These are phyloP conservation scores for Trametes elegans DNA, from an alignment of 768 basidiomycete genomes.

Conservation along the genomic window DNA sequence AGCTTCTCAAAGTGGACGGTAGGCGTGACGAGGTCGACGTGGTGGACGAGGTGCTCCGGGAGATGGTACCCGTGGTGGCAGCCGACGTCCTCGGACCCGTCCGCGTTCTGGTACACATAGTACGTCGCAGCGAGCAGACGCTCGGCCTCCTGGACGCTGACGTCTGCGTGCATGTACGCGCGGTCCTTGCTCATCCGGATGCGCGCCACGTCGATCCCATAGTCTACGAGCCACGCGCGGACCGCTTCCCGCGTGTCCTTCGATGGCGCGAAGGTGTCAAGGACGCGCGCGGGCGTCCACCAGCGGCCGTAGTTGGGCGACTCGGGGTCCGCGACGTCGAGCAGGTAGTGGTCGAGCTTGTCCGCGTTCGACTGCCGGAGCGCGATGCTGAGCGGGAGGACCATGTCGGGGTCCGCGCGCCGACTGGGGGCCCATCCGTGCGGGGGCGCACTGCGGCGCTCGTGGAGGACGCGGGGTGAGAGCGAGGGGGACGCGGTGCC, in stretches of 20 bases:
- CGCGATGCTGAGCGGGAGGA: slow-evolving; percentile 34
- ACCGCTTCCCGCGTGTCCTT: slow-evolving; percentile 29
- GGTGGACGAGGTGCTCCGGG: slow-evolving; percentile 51
- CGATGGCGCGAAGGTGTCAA: slow-evolving; percentile 32
- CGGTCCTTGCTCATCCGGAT: slow-evolving; percentile 32
- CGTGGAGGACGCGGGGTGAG: slow-evolving; percentile 2
- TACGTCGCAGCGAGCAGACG: slow-evolving; percentile 43
- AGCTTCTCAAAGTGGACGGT: slow-evolving; percentile 59
- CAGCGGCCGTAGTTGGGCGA: slow-evolving; percentile 36
- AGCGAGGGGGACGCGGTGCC: neutral
- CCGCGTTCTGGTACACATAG: slow-evolving; percentile 39
- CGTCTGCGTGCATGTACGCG: slow-evolving; percentile 32
- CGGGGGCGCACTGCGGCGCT: slow-evolving; percentile 26
- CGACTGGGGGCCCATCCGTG: slow-evolving; percentile 39
- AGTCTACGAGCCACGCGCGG: slow-evolving; percentile 30
- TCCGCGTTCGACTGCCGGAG: slow-evolving; percentile 36
- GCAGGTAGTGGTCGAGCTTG: slow-evolving; percentile 29
- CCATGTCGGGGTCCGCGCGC: slow-evolving; percentile 31
- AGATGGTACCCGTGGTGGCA: slow-evolving; percentile 62
- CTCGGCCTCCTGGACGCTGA: slow-evolving; percentile 42
- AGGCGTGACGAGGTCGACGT: slow-evolving; percentile 67
- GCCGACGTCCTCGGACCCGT: slow-evolving; percentile 42
- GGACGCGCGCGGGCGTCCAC: slow-evolving; percentile 33
- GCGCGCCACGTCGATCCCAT: slow-evolving; percentile 27
- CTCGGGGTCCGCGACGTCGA: slow-evolving; percentile 36